A percentile compares a stretch with the other conserved stretches of the same genome.
Evolutionary conservation across 164 flowering plant genomes (phyloP).

Genomic region (Liquidambar formosana): DNA sequence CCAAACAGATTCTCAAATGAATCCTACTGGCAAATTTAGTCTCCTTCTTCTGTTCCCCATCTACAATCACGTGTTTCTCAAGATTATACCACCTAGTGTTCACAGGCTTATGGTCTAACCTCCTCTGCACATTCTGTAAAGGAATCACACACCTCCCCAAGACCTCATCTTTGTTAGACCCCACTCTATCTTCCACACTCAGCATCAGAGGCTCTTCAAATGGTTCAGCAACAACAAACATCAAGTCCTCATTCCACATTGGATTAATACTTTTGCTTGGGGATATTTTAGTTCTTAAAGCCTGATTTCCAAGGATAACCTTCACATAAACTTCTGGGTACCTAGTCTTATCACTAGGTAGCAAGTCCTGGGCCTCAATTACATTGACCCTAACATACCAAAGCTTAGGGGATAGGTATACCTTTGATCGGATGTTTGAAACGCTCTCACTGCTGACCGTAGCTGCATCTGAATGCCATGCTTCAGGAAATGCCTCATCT

Average conservation of each 20-base stretch:
- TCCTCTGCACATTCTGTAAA: conserved; percentile 51
- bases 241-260: conserved; percentile 79
- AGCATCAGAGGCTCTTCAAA: conserved; percentile 72
- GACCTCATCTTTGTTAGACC: conserved; percentile 58
- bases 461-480: conserved; percentile 87
- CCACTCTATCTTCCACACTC: conserved; percentile 67
- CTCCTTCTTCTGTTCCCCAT: conserved; percentile 67
- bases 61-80: conserved; percentile 65
- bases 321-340: conserved; percentile 67
- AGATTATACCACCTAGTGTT: conserved; percentile 65
- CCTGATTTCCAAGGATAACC: conserved; percentile 61
- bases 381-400: conserved; percentile 85
- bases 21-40: conserved; percentile 65
- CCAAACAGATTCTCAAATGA: conserved; percentile 67
- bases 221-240: conserved; percentile 84
- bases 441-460: conserved; percentile 49
- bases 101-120: conserved; percentile 63
- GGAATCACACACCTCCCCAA: conserved; percentile 62
- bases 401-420: conserved; percentile 77
- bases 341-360: conserved; percentile 52
- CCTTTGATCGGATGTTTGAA: conserved; percentile 66
- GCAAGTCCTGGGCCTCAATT: conserved; percentile 80
- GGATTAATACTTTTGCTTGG: conserved; percentile 56
- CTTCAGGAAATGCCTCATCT: conserved; percentile 81
- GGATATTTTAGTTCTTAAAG: conserved; percentile 50